These are phyloP conservation scores for Curvularia sp. DNA, from an alignment of 2,329 filamentous ascomycete genomes.

Conservation along the genomic window DNA sequence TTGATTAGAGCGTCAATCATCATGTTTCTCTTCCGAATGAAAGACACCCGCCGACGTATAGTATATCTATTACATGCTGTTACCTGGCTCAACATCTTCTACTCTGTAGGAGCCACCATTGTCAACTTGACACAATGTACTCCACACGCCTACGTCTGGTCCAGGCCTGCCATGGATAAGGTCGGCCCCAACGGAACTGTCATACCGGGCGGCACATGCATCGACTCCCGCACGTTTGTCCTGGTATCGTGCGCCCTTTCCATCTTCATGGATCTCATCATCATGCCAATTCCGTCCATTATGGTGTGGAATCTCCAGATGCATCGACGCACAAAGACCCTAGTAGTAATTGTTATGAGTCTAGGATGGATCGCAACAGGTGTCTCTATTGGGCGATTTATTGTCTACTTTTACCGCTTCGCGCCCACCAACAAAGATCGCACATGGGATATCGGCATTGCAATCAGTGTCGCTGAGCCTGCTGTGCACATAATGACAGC, in stretches of 20 bases:
- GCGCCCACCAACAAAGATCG: constrained; percentile 43
- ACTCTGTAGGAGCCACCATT: constrained; percentile 45
- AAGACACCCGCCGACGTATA: constrained; percentile 42
- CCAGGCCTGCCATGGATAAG: constrained; percentile 42
- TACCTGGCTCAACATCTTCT: constrained; percentile 48
- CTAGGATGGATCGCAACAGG: constrained; percentile 48
- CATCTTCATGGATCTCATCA: constrained; percentile 52
- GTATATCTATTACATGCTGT: constrained; percentile 42
- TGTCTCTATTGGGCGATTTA: constrained; percentile 49
- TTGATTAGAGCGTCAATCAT: constrained; percentile 49
- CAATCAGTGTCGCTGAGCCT: constrained; percentile 51
- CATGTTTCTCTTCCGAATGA: constrained; percentile 49
- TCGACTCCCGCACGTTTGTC: constrained; percentile 45
- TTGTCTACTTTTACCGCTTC: constrained; percentile 52
- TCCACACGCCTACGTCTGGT: constrained; percentile 42
- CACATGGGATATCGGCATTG: constrained; percentile 48
- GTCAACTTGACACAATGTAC: constrained; percentile 49
- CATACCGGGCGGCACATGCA: constrained; percentile 42
- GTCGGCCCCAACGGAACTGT: constrained; percentile 36
- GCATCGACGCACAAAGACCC: constrained; percentile 47
- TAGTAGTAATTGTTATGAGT: constrained; percentile 45
- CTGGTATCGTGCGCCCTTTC: constrained; percentile 44
- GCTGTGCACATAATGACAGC: constrained; percentile 61
- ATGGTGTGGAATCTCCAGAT: constrained; percentile 56
- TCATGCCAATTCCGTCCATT: constrained; percentile 52